Conservation (phyloP, 768 basidiomycete species). For the Dictyophora rubrovolvata region DNA sequence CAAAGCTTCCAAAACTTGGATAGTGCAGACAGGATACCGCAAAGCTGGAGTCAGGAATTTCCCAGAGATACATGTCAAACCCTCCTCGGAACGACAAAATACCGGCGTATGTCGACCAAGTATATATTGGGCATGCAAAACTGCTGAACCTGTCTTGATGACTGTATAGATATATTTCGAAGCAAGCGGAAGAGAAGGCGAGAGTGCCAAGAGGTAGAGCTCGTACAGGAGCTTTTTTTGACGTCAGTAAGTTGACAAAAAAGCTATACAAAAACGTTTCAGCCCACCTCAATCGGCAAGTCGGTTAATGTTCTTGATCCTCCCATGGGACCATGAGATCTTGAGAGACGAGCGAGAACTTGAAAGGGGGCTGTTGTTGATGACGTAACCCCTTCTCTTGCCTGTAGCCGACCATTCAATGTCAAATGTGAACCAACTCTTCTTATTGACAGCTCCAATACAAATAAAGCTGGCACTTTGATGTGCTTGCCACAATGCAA, state of each 20-base stretch:
- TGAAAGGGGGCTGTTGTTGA: neutral
- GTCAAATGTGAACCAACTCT: neutral
- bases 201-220: constrained; percentile 62
- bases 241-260: neutral
- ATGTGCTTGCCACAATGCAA: too few species aligned
- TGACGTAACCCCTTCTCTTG: neutral
- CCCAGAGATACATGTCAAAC: constrained; percentile 8
- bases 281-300: constrained; percentile 34
- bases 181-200: constrained; percentile 48
- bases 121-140: constrained; percentile 62
- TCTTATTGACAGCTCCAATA: too few species aligned
- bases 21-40: constrained; percentile 28
- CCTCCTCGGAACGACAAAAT: neutral
- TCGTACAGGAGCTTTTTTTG: constrained; percentile 60
- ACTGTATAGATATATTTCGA: constrained; percentile 43
- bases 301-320: neutral
- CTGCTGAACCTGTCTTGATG: constrained; percentile 44
- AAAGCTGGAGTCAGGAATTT: constrained; percentile 14
- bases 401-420: neutral
- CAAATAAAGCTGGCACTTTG: too few species aligned
- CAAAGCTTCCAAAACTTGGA: constrained; percentile 36
- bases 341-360: neutral
- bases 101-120: constrained; percentile 21
- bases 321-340: neutral
- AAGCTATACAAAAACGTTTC: neutral